These are phyloP conservation scores for Rhynchospora tenuis DNA, from an alignment of 176 grass and related monocot species.

Conservation along the genomic window DNA sequence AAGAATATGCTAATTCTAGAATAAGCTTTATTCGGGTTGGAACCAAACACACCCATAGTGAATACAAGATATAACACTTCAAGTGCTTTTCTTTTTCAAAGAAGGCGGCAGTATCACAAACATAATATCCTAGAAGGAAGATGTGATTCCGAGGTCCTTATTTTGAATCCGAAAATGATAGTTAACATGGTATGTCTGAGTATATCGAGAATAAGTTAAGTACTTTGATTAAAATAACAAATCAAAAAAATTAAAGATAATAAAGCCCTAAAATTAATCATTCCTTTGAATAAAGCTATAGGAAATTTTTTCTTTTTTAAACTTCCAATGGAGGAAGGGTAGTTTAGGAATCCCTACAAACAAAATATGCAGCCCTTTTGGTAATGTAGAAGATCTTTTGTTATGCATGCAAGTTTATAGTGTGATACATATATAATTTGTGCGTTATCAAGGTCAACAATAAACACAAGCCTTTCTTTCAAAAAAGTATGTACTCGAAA, in stretches of 20 bases:
- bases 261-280: neutral
- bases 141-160: conserved; percentile 90
- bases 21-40: no score
- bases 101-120: conserved; percentile 62
- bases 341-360: neutral
- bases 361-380: neutral
- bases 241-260: neutral
- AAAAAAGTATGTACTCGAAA: neutral
- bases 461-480: neutral
- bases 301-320: neutral
- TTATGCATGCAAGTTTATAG: neutral
- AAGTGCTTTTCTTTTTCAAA: conserved; percentile 29
- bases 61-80: conserved; percentile 32
- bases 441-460: neutral
- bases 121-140: conserved; percentile 65
- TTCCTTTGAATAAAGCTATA: neutral
- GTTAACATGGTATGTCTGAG: conserved; percentile 81
- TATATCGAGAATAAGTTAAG: neutral
- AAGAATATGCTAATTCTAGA: no score
- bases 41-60: no score
- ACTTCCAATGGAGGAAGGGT: neutral
- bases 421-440: no score
- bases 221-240: neutral
- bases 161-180: conserved; percentile 88
- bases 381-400: neutral